Evolutionary conservation across 768 basidiomycete genomes (phyloP).

Genomic region (Sporobolomyces phaffii): DNA sequence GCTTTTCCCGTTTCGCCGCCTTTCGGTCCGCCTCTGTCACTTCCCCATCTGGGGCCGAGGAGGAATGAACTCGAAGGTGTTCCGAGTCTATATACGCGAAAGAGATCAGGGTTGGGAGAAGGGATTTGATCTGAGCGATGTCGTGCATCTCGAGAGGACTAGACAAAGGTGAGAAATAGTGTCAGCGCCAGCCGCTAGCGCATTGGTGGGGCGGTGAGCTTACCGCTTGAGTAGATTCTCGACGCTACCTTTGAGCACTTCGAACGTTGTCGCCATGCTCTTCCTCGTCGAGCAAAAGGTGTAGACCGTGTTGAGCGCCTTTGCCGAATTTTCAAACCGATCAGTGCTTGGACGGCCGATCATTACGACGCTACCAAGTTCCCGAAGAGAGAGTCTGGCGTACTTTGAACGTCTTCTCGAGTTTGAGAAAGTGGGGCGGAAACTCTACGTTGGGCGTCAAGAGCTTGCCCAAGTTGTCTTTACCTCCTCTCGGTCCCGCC

Average conservation of each 20-base stretch:
- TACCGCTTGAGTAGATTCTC: slow-evolving; percentile 72
- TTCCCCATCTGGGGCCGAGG: slow-evolving; percentile 42
- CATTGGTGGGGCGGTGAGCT: slow-evolving; percentile 16
- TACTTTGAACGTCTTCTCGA: slow-evolving; percentile 60
- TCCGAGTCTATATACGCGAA: slow-evolving; percentile 72
- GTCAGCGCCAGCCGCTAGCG: too few relatives aligned
- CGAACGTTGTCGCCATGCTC: slow-evolving; percentile 71
- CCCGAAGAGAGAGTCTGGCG: too few relatives aligned
- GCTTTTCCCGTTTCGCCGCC: slow-evolving; percentile 26
- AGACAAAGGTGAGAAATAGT: slow-evolving; percentile 4
- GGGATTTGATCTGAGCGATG: slow-evolving; percentile 81
- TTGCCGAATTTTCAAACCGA: neutral
- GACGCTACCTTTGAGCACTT: slow-evolving; percentile 67
- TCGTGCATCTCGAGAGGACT: slow-evolving; percentile 72
- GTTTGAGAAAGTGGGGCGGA: slow-evolving; percentile 57
- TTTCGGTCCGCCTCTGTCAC: slow-evolving; percentile 35
- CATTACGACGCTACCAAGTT: too few relatives aligned
- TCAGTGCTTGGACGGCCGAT: too few relatives aligned
- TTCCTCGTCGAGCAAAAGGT: slow-evolving; percentile 78
- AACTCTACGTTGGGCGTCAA: slow-evolving; percentile 47
- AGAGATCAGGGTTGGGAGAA: slow-evolving; percentile 72
- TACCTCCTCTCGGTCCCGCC: slow-evolving; percentile 19
- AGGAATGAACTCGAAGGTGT: slow-evolving; percentile 56
- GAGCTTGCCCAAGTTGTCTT: slow-evolving; percentile 29
- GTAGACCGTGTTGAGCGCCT: slow-evolving; percentile 84